Evolutionary conservation across 805 yeast genomes (phyloP).

Genomic region (Scheffersomyces ergatensis): DNA sequence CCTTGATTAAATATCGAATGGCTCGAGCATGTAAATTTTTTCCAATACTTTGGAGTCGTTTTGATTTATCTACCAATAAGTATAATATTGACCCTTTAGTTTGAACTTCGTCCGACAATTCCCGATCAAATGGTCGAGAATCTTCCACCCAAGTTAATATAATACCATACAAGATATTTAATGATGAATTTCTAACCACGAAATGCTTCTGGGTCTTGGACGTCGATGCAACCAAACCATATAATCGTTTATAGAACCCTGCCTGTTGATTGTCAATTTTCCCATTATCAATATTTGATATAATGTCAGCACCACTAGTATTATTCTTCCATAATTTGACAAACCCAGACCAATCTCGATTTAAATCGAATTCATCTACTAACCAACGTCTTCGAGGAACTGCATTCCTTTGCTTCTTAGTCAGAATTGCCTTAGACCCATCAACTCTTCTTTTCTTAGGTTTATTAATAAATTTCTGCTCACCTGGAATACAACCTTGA

Average conservation of each 20-base stretch:
- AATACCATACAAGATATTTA: conserved; percentile 54
- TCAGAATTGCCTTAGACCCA: conserved; percentile 7
- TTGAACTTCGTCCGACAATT: conserved; percentile 9
- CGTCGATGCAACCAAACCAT: conserved; percentile 27
- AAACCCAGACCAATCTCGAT: conserved; percentile 51
- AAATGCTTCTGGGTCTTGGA: conserved; percentile 43
- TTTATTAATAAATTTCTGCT: conserved; percentile 30
- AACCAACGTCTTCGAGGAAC: conserved; percentile 48
- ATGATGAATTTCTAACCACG: conserved; percentile 55
- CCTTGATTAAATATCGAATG: conserved; percentile 45
- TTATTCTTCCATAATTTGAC: conserved; percentile 43
- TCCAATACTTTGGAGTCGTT: conserved; percentile 55
- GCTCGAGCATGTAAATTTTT: conserved; percentile 53
- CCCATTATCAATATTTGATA: conserved; percentile 10
- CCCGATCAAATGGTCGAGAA: conserved; percentile 11
- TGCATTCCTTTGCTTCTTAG: conserved; percentile 7
- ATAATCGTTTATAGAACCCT: conserved; percentile 25
- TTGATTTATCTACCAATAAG: conserved; percentile 51
- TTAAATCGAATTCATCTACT: conserved; percentile 52
- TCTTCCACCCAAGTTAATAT: conserved; percentile 50
- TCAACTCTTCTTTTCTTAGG: conserved; percentile 21
- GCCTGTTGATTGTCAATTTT: conserved; percentile 23
- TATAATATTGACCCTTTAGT: conserved; percentile 43
- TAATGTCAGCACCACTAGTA: conserved; percentile 12
- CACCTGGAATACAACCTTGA: conserved; percentile 58